These are phyloP conservation scores for Talaromyces sp. DNA, from an alignment of 2,329 filamentous ascomycete species.

Conservation along the genomic window DNA sequence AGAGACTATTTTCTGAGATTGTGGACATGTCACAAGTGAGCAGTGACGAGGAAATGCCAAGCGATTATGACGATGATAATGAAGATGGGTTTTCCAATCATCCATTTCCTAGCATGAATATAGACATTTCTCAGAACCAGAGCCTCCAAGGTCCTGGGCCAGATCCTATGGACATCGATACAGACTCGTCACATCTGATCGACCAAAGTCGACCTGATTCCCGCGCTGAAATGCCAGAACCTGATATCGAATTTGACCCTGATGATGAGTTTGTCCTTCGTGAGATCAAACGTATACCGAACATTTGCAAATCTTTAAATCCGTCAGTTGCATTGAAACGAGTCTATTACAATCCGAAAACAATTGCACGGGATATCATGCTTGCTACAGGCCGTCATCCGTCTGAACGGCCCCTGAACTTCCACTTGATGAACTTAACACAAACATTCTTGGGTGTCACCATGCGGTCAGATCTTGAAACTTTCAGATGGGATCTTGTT, in stretches of 20 bases:
- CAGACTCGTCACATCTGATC: conserved; percentile 1
- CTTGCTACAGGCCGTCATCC: conserved; percentile 62
- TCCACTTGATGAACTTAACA: conserved; percentile 53
- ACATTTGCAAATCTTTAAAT: conserved; percentile 46
- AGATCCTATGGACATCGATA: conserved; percentile 12
- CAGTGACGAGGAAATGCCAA: conserved; percentile 16
- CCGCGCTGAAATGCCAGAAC: not conserved
- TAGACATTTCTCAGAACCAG: not conserved
- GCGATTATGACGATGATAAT: conserved; percentile 36
- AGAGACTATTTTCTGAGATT: conserved; percentile 53
- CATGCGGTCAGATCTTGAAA: conserved; percentile 52
- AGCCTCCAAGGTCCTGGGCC: not conserved
- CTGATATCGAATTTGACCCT: conserved; percentile 13
- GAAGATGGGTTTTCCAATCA: not conserved
- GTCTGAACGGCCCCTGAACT: conserved; percentile 56
- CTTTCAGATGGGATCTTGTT: conserved; percentile 60
- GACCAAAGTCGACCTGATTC: conserved; percentile 7
- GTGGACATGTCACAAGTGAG: conserved; percentile 51
- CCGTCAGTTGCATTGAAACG: conserved; percentile 40
- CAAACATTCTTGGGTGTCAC: conserved; percentile 44
- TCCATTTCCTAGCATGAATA: not conserved
- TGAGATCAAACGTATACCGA: conserved; percentile 28
- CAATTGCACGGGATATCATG: conserved; percentile 62
- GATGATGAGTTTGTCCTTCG: conserved; percentile 12
- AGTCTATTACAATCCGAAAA: conserved; percentile 57